Percentiles rank a stretch among this genome's conserved stretches.
Evolutionary conservation across 2,329 filamentous ascomycete genomes (phyloP).

Genomic region (Pleurostoma richardsiae): DNA sequence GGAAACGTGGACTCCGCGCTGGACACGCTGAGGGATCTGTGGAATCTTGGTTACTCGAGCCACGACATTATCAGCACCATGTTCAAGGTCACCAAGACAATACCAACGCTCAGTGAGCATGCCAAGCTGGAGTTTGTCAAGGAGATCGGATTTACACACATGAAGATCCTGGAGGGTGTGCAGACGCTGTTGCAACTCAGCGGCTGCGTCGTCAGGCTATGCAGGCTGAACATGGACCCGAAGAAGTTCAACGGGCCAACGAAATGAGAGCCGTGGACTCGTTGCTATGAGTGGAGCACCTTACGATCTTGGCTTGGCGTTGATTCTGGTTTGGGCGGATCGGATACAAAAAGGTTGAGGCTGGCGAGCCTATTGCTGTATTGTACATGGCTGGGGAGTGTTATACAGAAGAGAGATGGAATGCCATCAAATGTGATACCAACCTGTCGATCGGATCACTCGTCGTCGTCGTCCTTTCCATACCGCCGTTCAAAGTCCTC

Average conservation of each 20-base stretch:
- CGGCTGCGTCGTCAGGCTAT: slow-evolving; percentile 84
- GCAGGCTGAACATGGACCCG: slow-evolving; percentile 95
- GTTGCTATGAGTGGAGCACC: background rate
- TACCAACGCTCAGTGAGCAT: slow-evolving; percentile 87
- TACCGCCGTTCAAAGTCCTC: slow-evolving; percentile 59
- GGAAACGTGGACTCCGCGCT: slow-evolving; percentile 84
- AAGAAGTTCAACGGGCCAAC: slow-evolving; percentile 59
- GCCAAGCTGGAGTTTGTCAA: slow-evolving; percentile 96
- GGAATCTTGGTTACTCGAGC: slow-evolving; percentile 93
- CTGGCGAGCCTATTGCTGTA: slow-evolving; percentile 7
- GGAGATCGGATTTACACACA: slow-evolving; percentile 98
- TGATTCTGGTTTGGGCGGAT: slow-evolving; percentile 7
- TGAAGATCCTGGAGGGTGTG: slow-evolving; percentile 97
- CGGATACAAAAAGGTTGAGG: slow-evolving; percentile 4
- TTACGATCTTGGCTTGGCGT: slow-evolving; percentile 10
- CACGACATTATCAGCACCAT: slow-evolving; percentile 99
- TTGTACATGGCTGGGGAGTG: slow-evolving; percentile 6
- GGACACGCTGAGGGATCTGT: slow-evolving; percentile 82
- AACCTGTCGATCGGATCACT: background rate
- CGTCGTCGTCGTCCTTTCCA: slow-evolving; percentile 35
- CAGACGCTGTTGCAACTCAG: slow-evolving; percentile 92
- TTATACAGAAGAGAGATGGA: background rate
- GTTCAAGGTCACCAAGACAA: slow-evolving; percentile 97
- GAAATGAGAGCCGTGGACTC: slow-evolving; percentile 20
- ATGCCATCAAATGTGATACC: no score